Base-by-base conservation (phyloP, 1,284 basidiomycete species). In the Tranzscheliella williamsii region DNA sequence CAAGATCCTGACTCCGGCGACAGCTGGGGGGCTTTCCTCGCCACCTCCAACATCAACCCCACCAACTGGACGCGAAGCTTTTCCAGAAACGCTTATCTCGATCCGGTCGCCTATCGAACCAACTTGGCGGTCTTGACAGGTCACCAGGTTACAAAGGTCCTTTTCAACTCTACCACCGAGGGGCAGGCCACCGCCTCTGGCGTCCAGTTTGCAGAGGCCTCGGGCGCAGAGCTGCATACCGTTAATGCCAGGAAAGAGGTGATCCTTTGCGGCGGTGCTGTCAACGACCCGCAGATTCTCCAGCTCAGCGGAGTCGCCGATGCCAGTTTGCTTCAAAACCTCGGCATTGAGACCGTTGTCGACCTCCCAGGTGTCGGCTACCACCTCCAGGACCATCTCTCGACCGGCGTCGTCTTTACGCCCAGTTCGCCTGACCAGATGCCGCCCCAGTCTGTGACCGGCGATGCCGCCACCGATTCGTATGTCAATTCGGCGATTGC, bases 401-500 rank as follows among this genome's bases (percentile, higher is more conserved):
- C 39, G 4, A 53, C 44, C 4, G 40, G 41, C 3, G 53, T 53
- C 2, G 58, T 62, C 12, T 50, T 46, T 12, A 23, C 24, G 2
- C 48, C 48, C 13, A 13, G 46, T 4, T n/a, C 13, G 6, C 26
- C 42, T 6, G 84, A 84, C 2, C 81, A 51, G 12, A 60, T 70
- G 37, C 48, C 68, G 0, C 68, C 68, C 0, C 34, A 38, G 6
- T 36, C 32, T 1, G 26, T 67, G 4, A 70, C 64, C n/a, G 49
- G 57, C 20, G 70, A 82, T 5, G 57, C 79, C 5, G 76, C 81
- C 0, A 82, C 83, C 75, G 79, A 84, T 20, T 86, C 85, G 2
- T 85, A 83, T 73, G 81, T 87, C 78, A 88, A 88, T 80, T 83
- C 84, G 1, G 83, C 84, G 7, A 83, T 85, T 5, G 85, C 84